Evolutionary conservation across 2,329 filamentous ascomycete genomes (phyloP).

Genomic region (Aspergillus sp.): DNA sequence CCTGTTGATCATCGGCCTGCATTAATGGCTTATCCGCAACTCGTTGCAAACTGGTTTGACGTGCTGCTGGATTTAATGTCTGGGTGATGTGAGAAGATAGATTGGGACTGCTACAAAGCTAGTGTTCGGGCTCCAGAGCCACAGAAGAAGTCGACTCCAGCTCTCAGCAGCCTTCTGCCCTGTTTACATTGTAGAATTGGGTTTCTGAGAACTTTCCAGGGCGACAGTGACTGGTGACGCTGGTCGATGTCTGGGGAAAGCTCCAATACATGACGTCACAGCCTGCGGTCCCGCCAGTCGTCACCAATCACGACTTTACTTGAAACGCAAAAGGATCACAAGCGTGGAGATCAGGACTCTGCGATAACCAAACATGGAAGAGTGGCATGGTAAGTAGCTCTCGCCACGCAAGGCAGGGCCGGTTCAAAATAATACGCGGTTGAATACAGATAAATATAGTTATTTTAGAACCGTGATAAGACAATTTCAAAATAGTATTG

Average conservation of each 20-base stretch:
- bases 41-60: background rate
- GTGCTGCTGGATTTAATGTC: too few species aligned
- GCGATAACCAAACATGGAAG: too few species aligned
- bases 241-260: conserved; percentile 3
- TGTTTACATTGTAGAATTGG: background rate
- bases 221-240: background rate
- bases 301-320: background rate
- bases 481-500: background rate
- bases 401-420: background rate
- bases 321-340: background rate
- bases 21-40: background rate
- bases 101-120: background rate
- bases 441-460: background rate
- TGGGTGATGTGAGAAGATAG: background rate
- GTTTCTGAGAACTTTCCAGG: background rate
- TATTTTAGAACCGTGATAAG: background rate
- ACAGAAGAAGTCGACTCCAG: background rate
- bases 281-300: background rate
- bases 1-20: conserved; percentile 1
- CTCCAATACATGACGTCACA: conserved; percentile 1
- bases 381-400: too few species aligned
- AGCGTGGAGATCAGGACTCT: too few species aligned
- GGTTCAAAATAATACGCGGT: background rate
- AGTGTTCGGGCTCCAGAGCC: background rate
- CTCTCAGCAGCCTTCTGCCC: background rate